Evolutionary conservation across 1,284 basidiomycete genomes (phyloP), one percentile per base, ranked within the genome.

Genomic region (Schizophyllum commune): DNA sequence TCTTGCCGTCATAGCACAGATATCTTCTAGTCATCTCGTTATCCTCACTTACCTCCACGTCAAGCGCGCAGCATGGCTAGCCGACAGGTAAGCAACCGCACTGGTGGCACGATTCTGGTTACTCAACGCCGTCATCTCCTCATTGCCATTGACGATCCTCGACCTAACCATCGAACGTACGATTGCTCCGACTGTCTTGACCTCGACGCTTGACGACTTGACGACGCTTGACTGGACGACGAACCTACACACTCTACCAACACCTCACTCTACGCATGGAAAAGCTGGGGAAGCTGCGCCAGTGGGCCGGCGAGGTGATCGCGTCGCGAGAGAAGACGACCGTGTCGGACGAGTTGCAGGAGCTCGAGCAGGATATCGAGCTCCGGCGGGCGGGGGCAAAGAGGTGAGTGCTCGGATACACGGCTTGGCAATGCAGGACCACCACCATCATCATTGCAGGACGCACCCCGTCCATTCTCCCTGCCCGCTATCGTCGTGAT

Each of bases 261-360:
- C 22, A 55, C 58, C 39, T 19, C 19, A 62, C 59, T n/a, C 55
- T 27, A 7, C 9, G 8, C 17, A 9, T 22, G 15, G 20, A 53
- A 9, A 60, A 88, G 85, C 77, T 88, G 60, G 86, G 85, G 66
- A 87, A 86, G 72, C 72, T 88, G 52, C 80, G 79, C 62, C 86
- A 88, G 85, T 88, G 86, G 86, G 86, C 86, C n/a, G 86, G 84
- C 20, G 87, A 89, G 71, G 84, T 88, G 65, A 88, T 92, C 51
- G 84, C 87, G 57, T 82, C 84, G 15, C 80, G 83, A 62, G 87
- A 89, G 62, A 91, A 86, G 76, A 84, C 85, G 1, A 72, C 81
- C 56, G 77, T 85, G 52, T 82, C 84, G 1, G 81, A 82, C 32
- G 87, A 89, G 62, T 87, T 91, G 70, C 76, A 74, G 39, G 85